phyloP scores from a whole-genome alignment of 495 filamentous ascomycete species.

The Paragyromitra xinjiangensis region DNA sequence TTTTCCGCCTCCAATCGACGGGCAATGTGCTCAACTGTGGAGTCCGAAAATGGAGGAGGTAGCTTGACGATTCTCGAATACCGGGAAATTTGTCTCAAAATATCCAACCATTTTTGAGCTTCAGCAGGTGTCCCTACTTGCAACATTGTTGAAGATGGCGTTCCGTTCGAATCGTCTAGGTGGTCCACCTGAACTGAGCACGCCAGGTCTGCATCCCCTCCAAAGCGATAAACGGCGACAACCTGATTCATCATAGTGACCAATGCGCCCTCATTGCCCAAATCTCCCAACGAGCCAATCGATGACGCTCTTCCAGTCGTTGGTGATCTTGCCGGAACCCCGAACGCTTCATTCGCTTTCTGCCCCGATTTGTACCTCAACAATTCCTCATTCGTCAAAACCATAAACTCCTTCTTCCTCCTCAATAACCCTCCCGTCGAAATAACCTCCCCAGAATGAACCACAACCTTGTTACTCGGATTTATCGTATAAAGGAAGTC shows the following conservation, averaged over 20 bases:
- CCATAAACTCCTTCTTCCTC: constrained; percentile 87
- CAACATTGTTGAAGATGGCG: constrained; percentile 54
- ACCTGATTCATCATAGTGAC: constrained; percentile 55
- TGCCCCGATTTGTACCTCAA: constrained; percentile 74
- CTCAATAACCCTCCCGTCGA: constrained; percentile 81
- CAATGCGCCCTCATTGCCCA: constrained; percentile 48
- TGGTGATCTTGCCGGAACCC: constrained; percentile 40
- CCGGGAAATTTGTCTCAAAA: constrained; percentile 47
- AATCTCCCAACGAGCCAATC: constrained; percentile 50
- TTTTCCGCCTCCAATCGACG: constrained; percentile 72
- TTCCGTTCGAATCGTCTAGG: constrained; percentile 48
- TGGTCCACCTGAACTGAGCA: constrained; percentile 56
- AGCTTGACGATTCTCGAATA: constrained; percentile 51
- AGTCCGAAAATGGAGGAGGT: constrained; percentile 64
- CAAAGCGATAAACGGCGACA: constrained; percentile 53
- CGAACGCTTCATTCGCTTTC: constrained; percentile 56
- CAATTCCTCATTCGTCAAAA: constrained; percentile 86
- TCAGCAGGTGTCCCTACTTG: constrained; percentile 47
- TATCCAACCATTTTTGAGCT: constrained; percentile 56
- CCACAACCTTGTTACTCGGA: constrained; percentile 42
- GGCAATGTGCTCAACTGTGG: constrained; percentile 71
- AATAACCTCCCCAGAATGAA: constrained; percentile 72
- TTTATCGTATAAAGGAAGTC: constrained; percentile 30
- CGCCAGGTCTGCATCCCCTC: constrained; percentile 43
- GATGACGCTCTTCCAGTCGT: constrained; percentile 51